Evolutionary conservation across 208 protist species (phyloP).

Genomic region (Acanthamoeba lenticulata): DNA sequence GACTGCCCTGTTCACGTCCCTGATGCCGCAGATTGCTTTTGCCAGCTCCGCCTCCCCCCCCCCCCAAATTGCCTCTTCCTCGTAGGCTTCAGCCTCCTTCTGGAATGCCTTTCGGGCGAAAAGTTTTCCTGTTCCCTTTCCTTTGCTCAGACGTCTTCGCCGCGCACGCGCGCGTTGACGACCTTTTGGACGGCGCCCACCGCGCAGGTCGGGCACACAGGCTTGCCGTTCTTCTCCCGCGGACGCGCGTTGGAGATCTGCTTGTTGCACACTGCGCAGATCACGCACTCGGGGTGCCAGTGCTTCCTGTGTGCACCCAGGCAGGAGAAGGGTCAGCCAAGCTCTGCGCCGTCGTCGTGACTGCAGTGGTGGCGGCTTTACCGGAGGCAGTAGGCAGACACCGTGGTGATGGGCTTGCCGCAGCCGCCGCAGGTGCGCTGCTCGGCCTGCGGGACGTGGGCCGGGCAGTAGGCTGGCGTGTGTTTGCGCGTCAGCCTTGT

Average conservation of each 20-base stretch:
- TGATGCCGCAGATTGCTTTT: too few species aligned
- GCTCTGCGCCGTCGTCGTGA: not conserved
- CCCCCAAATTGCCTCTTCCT: too few species aligned
- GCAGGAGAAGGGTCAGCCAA: too few species aligned
- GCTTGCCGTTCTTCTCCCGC: not conserved
- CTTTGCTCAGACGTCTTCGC: not conserved
- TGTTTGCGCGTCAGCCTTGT: not conserved
- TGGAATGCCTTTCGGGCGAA: too few species aligned
- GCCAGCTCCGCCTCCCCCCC: too few species aligned
- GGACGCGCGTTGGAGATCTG: not conserved
- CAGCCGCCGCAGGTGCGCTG: not conserved
- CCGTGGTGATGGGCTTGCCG: not conserved
- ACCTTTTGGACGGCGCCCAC: not conserved
- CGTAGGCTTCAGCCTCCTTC: not conserved
- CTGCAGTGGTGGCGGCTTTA: not conserved
- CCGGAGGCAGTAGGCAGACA: not conserved
- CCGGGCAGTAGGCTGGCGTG: not conserved
- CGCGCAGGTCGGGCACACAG: not conserved
- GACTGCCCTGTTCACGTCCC: too few species aligned
- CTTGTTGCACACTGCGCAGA: not conserved
- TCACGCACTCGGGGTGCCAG: not conserved
- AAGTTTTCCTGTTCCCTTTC: not conserved
- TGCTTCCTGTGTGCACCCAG: not conserved
- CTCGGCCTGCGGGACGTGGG: not conserved
- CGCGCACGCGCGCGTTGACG: not conserved